These are phyloP conservation scores for Yarrowia sp. DNA, from an alignment of 805 yeast genomes.

Conservation along the genomic window DNA sequence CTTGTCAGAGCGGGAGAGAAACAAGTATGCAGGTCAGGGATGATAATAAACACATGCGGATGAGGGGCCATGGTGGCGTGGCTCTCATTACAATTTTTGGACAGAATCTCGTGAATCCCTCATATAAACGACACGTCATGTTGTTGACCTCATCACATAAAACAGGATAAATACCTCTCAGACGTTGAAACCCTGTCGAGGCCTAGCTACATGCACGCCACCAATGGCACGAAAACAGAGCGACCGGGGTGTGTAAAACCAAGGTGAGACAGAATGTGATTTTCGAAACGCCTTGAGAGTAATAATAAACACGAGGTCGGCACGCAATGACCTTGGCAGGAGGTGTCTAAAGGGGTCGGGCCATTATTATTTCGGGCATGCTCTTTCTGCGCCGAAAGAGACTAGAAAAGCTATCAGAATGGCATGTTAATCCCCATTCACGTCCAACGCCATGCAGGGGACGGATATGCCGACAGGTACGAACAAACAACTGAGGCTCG, in stretches of 20 bases:
- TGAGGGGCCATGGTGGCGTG: too few relatives aligned
- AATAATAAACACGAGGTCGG: background rate
- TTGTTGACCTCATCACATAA: background rate
- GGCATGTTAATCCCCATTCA: constrained; percentile 4
- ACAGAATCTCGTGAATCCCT: too few relatives aligned
- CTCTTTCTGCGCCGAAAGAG: background rate
- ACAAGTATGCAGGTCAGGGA: background rate
- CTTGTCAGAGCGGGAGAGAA: background rate
- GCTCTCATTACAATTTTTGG: too few relatives aligned
- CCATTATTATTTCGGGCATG: background rate
- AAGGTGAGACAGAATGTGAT: constrained; percentile 19
- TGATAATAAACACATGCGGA: background rate
- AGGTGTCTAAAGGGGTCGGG: background rate
- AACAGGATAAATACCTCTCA: background rate
- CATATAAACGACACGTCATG: too few relatives aligned
- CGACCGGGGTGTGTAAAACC: constrained; percentile 7
- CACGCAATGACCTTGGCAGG: background rate
- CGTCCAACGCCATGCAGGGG: constrained; percentile 4
- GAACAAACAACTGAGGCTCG: background rate
- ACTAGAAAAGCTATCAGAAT: background rate
- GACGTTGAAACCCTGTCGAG: background rate
- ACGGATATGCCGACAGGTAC: background rate
- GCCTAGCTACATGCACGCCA: constrained; percentile 7
- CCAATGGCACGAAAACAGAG: constrained; percentile 24
- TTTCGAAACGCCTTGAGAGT: background rate